phyloP scores from a whole-genome alignment of 169 alveolate species.

The Cryptosporidium canis region DNA sequence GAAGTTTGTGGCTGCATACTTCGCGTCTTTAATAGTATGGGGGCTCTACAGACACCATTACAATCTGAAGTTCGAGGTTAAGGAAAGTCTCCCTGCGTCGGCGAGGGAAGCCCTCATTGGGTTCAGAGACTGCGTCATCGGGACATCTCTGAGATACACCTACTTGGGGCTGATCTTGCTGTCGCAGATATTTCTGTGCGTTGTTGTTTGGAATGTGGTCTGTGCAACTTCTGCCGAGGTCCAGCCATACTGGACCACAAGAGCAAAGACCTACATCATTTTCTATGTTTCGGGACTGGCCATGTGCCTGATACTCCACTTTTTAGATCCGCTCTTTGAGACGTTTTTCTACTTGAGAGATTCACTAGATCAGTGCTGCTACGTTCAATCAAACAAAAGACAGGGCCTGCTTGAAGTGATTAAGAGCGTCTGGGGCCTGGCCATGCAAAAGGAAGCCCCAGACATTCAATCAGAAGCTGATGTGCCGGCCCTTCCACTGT shows the following conservation, averaged over 20 bases:
- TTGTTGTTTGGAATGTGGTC: conserved; percentile 69
- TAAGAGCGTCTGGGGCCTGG: background rate
- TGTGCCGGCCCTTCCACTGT: background rate
- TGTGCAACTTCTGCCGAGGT: conserved; percentile 15
- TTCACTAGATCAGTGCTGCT: conserved; percentile 23
- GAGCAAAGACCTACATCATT: conserved; percentile 53
- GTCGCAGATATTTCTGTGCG: conserved; percentile 28
- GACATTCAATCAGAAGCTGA: background rate
- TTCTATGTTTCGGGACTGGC: conserved; percentile 35
- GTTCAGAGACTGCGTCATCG: background rate
- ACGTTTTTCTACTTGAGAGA: conserved; percentile 38
- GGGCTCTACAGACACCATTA: conserved; percentile 1
- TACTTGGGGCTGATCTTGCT: background rate
- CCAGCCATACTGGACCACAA: conserved; percentile 49
- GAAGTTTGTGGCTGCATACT: background rate
- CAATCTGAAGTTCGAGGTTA: background rate
- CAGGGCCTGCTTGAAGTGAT: background rate
- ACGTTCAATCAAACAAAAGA: background rate
- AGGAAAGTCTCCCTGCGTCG: background rate
- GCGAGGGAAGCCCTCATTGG: background rate
- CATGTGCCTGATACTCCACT: background rate
- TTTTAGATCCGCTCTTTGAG: conserved; percentile 10
- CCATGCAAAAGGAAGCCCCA: background rate
- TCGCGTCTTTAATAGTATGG: conserved; percentile 9
- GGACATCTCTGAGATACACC: background rate